Conservation (phyloP, 2,329 filamentous ascomycete genomes). For the Didymella pinodella region DNA sequence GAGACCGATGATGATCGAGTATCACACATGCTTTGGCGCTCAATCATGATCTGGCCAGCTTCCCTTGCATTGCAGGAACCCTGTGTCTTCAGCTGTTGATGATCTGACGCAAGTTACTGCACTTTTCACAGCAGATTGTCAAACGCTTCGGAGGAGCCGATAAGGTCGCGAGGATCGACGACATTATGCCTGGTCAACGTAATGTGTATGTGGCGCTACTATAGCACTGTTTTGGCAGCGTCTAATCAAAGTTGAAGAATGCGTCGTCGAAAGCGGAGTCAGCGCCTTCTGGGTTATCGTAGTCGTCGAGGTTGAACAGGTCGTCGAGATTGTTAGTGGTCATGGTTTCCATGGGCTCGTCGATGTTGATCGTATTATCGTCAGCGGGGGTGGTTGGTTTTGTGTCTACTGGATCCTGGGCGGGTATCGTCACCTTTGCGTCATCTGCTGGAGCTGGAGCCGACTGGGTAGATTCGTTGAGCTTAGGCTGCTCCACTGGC, state of each 20-base stretch:
- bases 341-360: conserved; percentile 43
- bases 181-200: background rate
- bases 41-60: background rate
- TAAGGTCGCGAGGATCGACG: background rate
- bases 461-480: conserved; percentile 19
- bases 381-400: conserved; percentile 8
- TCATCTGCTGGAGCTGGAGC: background rate
- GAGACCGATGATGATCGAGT: background rate
- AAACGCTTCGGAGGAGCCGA: background rate
- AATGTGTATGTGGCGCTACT: background rate
- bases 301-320: conserved; percentile 47
- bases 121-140: background rate
- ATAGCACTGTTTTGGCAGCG: background rate
- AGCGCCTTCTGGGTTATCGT: conserved; percentile 39
- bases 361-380: conserved; percentile 12
- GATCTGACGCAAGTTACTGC: background rate
- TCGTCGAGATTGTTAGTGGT: conserved; percentile 45
- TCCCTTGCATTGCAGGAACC: background rate
- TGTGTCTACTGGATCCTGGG: conserved; percentile 7
- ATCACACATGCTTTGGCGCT: background rate
- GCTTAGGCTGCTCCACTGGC: conserved; percentile 11
- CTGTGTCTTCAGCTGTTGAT: background rate
- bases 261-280: conserved; percentile 51
- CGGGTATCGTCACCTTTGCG: conserved; percentile 11
- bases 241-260: conserved; percentile 47